Evolutionary conservation across 1,284 basidiomycete genomes (phyloP), one percentile per base, ranked within the genome.

Genomic region (Rhodotorula sp.): DNA sequence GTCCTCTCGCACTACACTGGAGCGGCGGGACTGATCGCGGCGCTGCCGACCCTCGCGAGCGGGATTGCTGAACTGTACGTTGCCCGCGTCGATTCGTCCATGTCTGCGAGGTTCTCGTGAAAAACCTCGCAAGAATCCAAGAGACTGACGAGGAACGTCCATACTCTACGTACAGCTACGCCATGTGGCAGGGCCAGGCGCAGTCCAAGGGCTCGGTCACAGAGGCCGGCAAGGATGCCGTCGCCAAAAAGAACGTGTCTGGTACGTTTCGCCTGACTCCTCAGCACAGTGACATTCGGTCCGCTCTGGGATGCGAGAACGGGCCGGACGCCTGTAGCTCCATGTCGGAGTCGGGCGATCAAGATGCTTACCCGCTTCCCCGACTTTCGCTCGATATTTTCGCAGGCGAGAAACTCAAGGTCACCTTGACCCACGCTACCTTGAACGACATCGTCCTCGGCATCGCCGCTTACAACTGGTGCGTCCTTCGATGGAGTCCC

Each of bases 381-480:
- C 3, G 1, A 26, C 6, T 48, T 6, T 18, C 22, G 33, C 20
- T 22, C 45, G 20, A 53, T 33, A n/a, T 2, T 24, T 37, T 18
- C 18, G 30, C 59, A 60, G 59, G 78, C 17, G 70, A 68, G 60
- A 80, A 79, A 68, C 67, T 79, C 57, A 78, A 78, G 72, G 77
- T 72, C 63, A 79, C 78, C 7, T 64, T 79, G 22, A 78, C 70
- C n/a, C 79, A 80, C 72, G 78, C 79, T 24, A 73, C 69, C 53
- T 64, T 80, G 73, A 80, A 79, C 60, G 78, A 79, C 63, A 55
- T 73, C 29, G 78, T 79, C n/a, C 74, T 79, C 42, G 77, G 61
- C n/a, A 60, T 79, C 33, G 79, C 78, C 4, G 71, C 67, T 15
- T 78, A 65, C 60, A 80, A 79, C 67, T 79, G 77, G 77, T 79